A percentile compares a stretch with the other conserved stretches of the same genome.
phyloP scores from a whole-genome alignment of 139 green algal genomes.

The Diplosphaera chodatii region DNA sequence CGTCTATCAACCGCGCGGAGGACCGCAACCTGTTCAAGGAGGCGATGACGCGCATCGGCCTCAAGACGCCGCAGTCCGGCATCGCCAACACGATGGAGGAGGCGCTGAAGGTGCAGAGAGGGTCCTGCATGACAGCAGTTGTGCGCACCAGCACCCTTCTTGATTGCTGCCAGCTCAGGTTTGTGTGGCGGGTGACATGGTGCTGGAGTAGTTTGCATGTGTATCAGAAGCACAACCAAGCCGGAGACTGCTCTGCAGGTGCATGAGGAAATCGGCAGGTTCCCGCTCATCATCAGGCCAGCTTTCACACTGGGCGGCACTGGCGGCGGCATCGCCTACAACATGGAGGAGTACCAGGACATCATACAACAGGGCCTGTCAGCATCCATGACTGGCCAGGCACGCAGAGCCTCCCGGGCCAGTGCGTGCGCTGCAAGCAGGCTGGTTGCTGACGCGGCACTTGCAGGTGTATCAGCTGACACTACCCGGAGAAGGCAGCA shows the following conservation, averaged over 20 bases:
- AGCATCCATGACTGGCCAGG: slow-evolving; percentile 26
- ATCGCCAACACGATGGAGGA: slow-evolving; percentile 52
- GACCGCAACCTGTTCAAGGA: slow-evolving; percentile 97
- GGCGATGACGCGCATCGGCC: slow-evolving; percentile 76
- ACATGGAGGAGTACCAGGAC: slow-evolving; percentile 91
- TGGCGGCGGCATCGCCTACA: slow-evolving; percentile 98
- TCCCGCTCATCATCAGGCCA: slow-evolving; percentile 96
- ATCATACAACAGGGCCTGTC: slow-evolving; percentile 79
- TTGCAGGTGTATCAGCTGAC: too few species aligned
- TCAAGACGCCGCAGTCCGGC: slow-evolving; percentile 54
- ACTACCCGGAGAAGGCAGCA: too few species aligned
- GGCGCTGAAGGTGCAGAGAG: slow-evolving; percentile 14
- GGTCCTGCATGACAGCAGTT: neutral
- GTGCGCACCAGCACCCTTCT: too few species aligned
- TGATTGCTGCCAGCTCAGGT: neutral
- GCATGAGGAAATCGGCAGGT: slow-evolving; percentile 66
- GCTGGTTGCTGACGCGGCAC: too few species aligned
- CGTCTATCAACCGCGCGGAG: slow-evolving; percentile 95
- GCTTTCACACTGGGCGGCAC: slow-evolving; percentile 97
- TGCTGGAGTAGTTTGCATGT: slow-evolving; percentile 1
- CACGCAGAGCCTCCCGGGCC: too few species aligned
- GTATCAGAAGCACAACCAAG: too few species aligned
- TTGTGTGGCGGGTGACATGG: neutral
- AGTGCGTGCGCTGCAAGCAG: too few species aligned
- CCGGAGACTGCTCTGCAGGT: slow-evolving; percentile 9